Conservation (phyloP, 371 early-diverging fungal species). For the Dinochytrium kinnereticum region DNA sequence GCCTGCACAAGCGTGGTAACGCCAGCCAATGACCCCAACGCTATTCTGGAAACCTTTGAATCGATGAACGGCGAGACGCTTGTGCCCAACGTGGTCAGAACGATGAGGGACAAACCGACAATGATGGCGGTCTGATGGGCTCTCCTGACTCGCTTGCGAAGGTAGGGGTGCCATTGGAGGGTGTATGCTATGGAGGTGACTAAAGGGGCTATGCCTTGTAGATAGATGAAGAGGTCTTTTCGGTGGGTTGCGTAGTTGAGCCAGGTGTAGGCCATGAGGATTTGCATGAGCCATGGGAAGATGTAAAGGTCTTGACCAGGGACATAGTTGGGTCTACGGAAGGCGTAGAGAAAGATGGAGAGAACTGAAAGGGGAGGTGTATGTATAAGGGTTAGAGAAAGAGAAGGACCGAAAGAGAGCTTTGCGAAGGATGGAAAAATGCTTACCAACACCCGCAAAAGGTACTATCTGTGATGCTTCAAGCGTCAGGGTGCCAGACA, state of each 20-base stretch:
- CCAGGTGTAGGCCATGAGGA: constrained; percentile 9
- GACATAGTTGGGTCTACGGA: constrained; percentile 20
- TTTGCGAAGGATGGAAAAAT: not conserved
- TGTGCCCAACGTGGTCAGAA: constrained; percentile 2
- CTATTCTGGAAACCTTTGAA: not conserved
- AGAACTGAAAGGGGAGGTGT: constrained; percentile 1
- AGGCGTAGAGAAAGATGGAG: constrained; percentile 18
- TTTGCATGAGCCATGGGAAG: constrained; percentile 8
- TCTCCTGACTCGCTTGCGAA: not conserved
- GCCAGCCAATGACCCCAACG: not conserved
- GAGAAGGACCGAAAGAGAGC: not conserved
- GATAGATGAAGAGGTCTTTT: constrained; percentile 18
- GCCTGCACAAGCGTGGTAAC: not conserved
- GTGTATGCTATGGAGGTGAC: not conserved
- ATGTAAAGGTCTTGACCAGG: constrained; percentile 1
- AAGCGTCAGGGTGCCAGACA: not conserved
- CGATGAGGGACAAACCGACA: not conserved
- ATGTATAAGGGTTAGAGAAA: not conserved
- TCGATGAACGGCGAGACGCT: not conserved
- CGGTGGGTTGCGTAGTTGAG: constrained; percentile 5
- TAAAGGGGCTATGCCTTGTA: constrained; percentile 7
- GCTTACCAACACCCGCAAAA: constrained; percentile 14
- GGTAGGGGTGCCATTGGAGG: constrained; percentile 15
- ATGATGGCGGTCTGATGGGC: not conserved
- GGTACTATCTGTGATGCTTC: constrained; percentile 12